Conservation (phyloP, 1,139 yeast species). For the Scheffersomyces titani region DNA sequence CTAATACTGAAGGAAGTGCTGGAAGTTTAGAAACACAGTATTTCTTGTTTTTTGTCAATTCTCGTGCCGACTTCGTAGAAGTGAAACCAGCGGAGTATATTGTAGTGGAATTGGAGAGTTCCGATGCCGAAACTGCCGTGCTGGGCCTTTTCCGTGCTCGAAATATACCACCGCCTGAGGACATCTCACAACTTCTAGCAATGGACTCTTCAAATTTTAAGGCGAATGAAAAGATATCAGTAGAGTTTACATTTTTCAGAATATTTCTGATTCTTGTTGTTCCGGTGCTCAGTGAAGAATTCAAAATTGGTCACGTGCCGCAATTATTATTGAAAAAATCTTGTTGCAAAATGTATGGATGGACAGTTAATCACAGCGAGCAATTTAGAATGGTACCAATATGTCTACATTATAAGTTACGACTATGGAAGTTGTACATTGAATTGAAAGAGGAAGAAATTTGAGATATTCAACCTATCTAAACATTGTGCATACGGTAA, state of each 20-base stretch:
- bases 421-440: too few species aligned
- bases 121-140: neutral
- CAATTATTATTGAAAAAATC: too few species aligned
- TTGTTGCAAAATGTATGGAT: neutral
- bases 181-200: neutral
- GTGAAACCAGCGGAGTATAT: neutral
- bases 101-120: neutral
- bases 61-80: slow-evolving; percentile 24
- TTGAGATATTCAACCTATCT: too few species aligned
- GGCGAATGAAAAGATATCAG: neutral
- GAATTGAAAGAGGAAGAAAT: too few species aligned
- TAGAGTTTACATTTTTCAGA: neutral
- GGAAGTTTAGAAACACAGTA: slow-evolving; percentile 65
- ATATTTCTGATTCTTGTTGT: neutral
- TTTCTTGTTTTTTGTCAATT: slow-evolving; percentile 60
- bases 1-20: slow-evolving; percentile 52
- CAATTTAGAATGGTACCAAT: too few species aligned
- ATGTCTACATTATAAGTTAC: too few species aligned
- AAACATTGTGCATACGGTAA: too few species aligned
- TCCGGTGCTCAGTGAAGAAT: neutral
- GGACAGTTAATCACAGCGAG: neutral
- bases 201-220: neutral
- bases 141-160: slow-evolving; percentile 1
- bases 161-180: neutral
- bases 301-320: neutral